Evolutionary conservation across 2,329 filamentous ascomycete species (phyloP).

Genomic region (Fonsecaea monophora): DNA sequence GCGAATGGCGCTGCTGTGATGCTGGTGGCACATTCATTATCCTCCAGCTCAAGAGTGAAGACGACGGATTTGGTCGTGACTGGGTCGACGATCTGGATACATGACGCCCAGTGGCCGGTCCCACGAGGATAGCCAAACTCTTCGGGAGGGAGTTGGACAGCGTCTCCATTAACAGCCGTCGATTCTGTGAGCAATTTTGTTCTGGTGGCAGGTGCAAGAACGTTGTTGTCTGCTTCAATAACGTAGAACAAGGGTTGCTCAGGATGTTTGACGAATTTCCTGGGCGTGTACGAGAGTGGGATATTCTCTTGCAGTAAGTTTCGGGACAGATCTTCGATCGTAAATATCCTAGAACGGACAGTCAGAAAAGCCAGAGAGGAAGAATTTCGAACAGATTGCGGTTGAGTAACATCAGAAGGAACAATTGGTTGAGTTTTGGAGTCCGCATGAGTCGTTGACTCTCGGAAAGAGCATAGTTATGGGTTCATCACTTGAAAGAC

Average conservation of each 20-base stretch:
- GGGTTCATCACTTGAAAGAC: constrained; percentile 67
- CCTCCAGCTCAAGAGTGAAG: constrained; percentile 78
- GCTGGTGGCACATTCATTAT: constrained; percentile 92
- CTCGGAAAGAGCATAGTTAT: constrained; percentile 51
- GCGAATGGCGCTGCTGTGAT: constrained; percentile 83
- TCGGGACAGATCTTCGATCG: constrained; percentile 82
- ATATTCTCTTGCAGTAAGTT: constrained; percentile 88
- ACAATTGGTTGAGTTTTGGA: constrained; percentile 77
- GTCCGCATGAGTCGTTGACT: constrained; percentile 53
- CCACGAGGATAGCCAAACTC: constrained; percentile 90
- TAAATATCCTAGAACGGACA: constrained; percentile 73
- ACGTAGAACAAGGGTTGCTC: constrained; percentile 91
- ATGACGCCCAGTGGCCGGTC: constrained; percentile 90
- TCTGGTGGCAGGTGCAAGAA: constrained; percentile 78
- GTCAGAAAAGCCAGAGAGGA: constrained; percentile 18
- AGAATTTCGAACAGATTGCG: not conserved
- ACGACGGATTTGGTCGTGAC: constrained; percentile 74
- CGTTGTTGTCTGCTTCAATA: constrained; percentile 91
- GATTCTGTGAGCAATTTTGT: constrained; percentile 77
- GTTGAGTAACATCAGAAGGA: constrained; percentile 77
- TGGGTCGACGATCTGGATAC: constrained; percentile 90
- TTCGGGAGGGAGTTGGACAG: constrained; percentile 72
- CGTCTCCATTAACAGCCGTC: constrained; percentile 72
- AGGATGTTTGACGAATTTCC: constrained; percentile 84
- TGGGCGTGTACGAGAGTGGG: constrained; percentile 86